Evolutionary conservation across 2,329 filamentous ascomycete genomes (phyloP), one percentile per base, ranked within the genome.

Genomic region (Thelonectria rubi): DNA sequence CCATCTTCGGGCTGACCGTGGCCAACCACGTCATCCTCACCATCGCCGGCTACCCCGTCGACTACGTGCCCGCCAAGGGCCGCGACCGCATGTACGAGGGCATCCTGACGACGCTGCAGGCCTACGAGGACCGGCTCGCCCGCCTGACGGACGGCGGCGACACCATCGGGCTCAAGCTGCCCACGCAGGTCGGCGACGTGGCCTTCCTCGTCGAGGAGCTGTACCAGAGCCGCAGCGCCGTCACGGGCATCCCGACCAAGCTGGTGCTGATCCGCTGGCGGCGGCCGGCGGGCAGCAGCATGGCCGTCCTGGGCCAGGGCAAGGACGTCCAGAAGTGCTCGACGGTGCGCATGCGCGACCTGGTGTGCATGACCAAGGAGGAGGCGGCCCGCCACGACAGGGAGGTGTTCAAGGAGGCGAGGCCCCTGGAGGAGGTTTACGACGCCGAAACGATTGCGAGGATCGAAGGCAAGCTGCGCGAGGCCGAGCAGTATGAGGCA

Each of bases 341-440:
- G n/a, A 85, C 83, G 3, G 69, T 98, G 5, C 77, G 82, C 32
- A 77, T 94, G 69, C 82, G 84, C 26, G 89, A 97, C 47, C 74
- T 97, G 62, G 93, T 97, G 0, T 91, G 91, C 70, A 92, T 97
- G 92, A 97, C 94, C 1, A 97, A 94, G 75, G 94, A 97, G 63
- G 94, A 97, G 77, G 92, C 91, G 3, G 79, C 83, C 15, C 83
- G 86, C 60, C 95, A 99, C 76, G 92, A 96, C 74, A 91, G 88
- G 75, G 82, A 92, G 72, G 84, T 98, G 1, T 80, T 98, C 46
- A 89, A 86, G 69, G 91, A 86, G 0, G 85, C 83, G 1, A 91
- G 89, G 78, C 77, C 74, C 9, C 81, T 87, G 0, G 89, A 91
- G 66, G 89, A 94, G 1, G 65, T 97, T 24, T 99, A 97, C 73